Conservation (phyloP, 1,284 basidiomycete genomes). For the Mrakiaceae sp. region DNA sequence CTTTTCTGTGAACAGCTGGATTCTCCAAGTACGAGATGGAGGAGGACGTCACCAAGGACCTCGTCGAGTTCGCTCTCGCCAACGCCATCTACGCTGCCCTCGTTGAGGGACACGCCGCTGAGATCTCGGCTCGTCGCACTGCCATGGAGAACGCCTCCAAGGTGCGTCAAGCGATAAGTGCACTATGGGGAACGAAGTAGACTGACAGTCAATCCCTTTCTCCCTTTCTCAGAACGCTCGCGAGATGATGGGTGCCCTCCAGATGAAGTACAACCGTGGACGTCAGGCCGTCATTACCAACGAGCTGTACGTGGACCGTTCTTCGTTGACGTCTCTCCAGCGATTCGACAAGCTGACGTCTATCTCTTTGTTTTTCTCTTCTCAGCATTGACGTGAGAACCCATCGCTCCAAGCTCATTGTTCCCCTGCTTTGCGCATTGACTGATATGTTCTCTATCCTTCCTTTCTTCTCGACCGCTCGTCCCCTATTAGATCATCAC, state of each 20-base stretch:
- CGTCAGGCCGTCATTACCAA: slow-evolving; percentile 83
- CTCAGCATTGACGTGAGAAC: neutral
- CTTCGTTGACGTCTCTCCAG: too few relatives aligned
- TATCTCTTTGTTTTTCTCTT: neutral
- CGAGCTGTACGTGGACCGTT: slow-evolving; percentile 25
- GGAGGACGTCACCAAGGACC: slow-evolving; percentile 85
- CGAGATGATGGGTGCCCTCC: slow-evolving; percentile 76
- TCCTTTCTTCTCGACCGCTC: too few relatives aligned
- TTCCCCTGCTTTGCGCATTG: too few relatives aligned
- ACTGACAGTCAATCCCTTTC: neutral
- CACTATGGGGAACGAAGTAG: neutral
- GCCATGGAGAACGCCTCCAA: slow-evolving; percentile 99
- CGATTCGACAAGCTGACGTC: neutral
- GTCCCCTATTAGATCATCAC: too few relatives aligned
- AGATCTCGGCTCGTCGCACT: slow-evolving; percentile 66
- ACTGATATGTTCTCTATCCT: too few relatives aligned
- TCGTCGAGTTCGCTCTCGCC: slow-evolving; percentile 90
- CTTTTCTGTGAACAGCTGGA: slow-evolving; percentile 43
- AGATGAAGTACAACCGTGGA: slow-evolving; percentile 97
- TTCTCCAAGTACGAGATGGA: slow-evolving; percentile 93
- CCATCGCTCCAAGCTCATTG: neutral
- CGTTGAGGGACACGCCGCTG: slow-evolving; percentile 91
- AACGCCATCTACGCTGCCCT: slow-evolving; percentile 94
- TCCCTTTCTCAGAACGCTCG: slow-evolving; percentile 56
- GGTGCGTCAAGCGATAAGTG: slow-evolving; percentile 24